Conservation (phyloP, 2,329 filamentous ascomycete genomes). For the Pezicula carpinea region DNA sequence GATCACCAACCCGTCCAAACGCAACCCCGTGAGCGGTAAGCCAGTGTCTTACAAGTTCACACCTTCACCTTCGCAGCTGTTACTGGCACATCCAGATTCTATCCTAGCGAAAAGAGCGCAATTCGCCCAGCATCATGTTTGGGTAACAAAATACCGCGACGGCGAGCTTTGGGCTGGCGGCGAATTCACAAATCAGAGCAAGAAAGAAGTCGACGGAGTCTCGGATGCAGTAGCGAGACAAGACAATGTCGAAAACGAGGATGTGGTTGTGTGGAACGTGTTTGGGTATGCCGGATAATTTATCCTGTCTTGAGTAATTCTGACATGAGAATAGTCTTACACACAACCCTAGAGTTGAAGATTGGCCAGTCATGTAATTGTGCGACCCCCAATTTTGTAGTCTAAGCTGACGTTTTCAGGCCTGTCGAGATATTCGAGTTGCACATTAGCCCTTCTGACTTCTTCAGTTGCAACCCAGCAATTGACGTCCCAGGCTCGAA, state of each 20-base stretch:
- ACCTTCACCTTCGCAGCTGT: slow-evolving; percentile 69
- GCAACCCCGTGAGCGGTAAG: slow-evolving; percentile 80
- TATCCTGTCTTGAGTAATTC: background rate
- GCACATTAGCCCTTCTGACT: slow-evolving; percentile 55
- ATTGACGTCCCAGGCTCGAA: slow-evolving; percentile 65
- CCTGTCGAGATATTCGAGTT: slow-evolving; percentile 79
- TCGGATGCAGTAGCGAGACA: slow-evolving; percentile 74
- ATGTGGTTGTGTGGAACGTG: slow-evolving; percentile 87
- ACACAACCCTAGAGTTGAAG: slow-evolving; percentile 82
- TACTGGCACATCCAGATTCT: slow-evolving; percentile 74
- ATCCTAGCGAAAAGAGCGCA: slow-evolving; percentile 87
- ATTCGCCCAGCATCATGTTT: slow-evolving; percentile 80
- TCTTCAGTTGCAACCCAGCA: slow-evolving; percentile 52
- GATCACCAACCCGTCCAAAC: slow-evolving; percentile 73
- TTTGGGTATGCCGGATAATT: slow-evolving; percentile 50
- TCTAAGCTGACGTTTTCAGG: slow-evolving; percentile 9
- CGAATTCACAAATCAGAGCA: slow-evolving; percentile 30
- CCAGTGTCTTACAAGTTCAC: slow-evolving; percentile 84
- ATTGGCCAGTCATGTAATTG: slow-evolving; percentile 76
- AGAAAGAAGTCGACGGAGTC: slow-evolving; percentile 21
- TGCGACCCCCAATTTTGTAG: background rate
- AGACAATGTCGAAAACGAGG: slow-evolving; percentile 85
- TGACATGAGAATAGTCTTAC: background rate
- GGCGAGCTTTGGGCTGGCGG: slow-evolving; percentile 30
- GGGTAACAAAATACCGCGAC: slow-evolving; percentile 78